Evolutionary conservation across 495 filamentous ascomycete species (phyloP).

Genomic region (Trichoderma gamsii): DNA sequence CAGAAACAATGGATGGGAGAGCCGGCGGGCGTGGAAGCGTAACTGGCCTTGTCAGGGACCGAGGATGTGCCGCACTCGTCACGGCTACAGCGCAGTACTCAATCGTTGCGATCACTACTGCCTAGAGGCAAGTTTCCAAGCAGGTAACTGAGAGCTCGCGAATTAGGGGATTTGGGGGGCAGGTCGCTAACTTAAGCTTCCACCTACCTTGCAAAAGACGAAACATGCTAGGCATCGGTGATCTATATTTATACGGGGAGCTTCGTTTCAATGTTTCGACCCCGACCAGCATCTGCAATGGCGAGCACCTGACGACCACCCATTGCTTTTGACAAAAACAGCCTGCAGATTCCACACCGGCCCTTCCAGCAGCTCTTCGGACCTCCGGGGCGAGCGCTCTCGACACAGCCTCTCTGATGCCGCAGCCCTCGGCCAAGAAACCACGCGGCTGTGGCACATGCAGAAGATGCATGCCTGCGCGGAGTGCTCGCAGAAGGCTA

Average conservation of each 20-base stretch:
- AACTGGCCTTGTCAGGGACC: neutral
- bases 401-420: neutral
- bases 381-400: neutral
- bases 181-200: neutral
- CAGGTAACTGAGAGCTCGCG: neutral
- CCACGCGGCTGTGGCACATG: constrained; percentile 8
- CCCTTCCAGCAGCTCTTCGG: neutral
- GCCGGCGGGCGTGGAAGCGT: neutral
- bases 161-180: neutral
- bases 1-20: neutral
- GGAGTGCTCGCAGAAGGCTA: neutral
- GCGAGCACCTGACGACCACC: neutral
- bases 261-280: neutral
- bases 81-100: neutral
- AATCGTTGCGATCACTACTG: neutral
- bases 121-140: neutral
- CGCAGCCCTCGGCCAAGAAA: neutral
- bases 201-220: constrained; percentile 1
- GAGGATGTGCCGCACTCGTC: constrained; percentile 12
- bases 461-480: neutral
- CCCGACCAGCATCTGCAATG: neutral
- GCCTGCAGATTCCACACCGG: neutral
- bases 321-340: neutral
- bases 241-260: constrained; percentile 5
- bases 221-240: neutral